phyloP scores from a whole-genome alignment of 345 rosid species.

The Pistacia integerrima region DNA sequence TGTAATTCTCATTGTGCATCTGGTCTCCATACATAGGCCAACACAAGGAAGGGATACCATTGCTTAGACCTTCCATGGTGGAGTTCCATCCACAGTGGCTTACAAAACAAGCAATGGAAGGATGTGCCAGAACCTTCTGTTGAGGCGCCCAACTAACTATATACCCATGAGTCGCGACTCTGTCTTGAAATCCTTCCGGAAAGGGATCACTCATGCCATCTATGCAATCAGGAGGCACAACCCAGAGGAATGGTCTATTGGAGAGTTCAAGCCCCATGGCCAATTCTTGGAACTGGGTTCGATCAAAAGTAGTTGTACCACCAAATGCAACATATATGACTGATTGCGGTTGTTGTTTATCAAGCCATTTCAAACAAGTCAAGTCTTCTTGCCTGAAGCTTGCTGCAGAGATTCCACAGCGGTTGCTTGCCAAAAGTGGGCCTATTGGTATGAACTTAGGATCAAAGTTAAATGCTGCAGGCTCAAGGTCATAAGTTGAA shows the following conservation, averaged over 20 bases:
- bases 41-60: constrained; percentile 3
- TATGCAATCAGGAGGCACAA: background rate
- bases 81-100: constrained; percentile 10
- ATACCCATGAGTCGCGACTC: background rate
- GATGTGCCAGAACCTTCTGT: constrained; percentile 4
- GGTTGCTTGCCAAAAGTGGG: constrained; percentile 17
- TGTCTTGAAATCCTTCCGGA: background rate
- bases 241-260: background rate
- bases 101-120: constrained; percentile 2
- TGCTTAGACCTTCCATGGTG: background rate
- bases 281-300: background rate
- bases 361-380: background rate
- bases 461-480: constrained; percentile 6
- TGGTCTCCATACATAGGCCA: background rate
- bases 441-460: constrained; percentile 23
- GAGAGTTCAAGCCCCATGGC: background rate
- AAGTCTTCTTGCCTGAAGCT: background rate
- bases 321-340: constrained; percentile 2
- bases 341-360: background rate
- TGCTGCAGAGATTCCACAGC: background rate
- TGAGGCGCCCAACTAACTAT: constrained; percentile 5
- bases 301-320: background rate
- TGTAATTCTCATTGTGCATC: background rate
- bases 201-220: background rate
- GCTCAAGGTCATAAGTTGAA: constrained; percentile 22